Base-by-base conservation (phyloP, 1,284 basidiomycete genomes). In the Cutaneotrichosporon dermatis region DNA sequence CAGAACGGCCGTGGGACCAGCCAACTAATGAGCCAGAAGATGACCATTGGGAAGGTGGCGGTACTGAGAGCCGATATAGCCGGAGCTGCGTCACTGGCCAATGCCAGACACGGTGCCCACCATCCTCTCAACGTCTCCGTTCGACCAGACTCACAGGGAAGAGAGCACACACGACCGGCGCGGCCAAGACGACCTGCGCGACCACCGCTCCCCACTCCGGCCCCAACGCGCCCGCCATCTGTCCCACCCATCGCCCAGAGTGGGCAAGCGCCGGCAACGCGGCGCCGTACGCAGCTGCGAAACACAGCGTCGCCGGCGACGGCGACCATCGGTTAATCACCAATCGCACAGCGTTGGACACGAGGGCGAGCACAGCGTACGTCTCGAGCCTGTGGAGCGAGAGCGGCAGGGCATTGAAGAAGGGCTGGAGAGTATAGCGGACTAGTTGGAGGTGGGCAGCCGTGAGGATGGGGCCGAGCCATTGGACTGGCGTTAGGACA, bases 391-490 rank as follows among this genome's bases (percentile, higher is more conserved):
- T 11, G 53, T 45, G 53, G 13, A 35, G 43, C n/a, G 12, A 12
- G 33, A 54, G 44, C 3, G 53, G 59, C 12, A 53, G 37, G 36
- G 59, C 6, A 45, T 60, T 60, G 59, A 53, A 56, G 4, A 53
- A 16, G 12, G 59, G 54, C 15, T 39, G 11, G 12, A 56, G 44
- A 15, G 9, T 1, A 4, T 43, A 34, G 5, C 52, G 54, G 46
- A 51, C 34, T 13, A 59, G 45, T 3, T 46, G 39, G 15, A 54
- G 52, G 25, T 51, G 46, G 5, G 48, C 33, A 15, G 40, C 40
- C 16, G 10, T 39, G 13, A 51, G 35, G 16, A 44, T 46, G 7
- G 57, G 40, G 39, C 43, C 36, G 35, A 54, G 1, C 41, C 49
- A 45, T 12, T 41, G 51, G n/a, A 41, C 52, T 48, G 34, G 13